A percentile compares a stretch with the other conserved stretches of the same genome.
Evolutionary conservation across 1,284 basidiomycete species (phyloP).

Genomic region (Ustilago crameri): DNA sequence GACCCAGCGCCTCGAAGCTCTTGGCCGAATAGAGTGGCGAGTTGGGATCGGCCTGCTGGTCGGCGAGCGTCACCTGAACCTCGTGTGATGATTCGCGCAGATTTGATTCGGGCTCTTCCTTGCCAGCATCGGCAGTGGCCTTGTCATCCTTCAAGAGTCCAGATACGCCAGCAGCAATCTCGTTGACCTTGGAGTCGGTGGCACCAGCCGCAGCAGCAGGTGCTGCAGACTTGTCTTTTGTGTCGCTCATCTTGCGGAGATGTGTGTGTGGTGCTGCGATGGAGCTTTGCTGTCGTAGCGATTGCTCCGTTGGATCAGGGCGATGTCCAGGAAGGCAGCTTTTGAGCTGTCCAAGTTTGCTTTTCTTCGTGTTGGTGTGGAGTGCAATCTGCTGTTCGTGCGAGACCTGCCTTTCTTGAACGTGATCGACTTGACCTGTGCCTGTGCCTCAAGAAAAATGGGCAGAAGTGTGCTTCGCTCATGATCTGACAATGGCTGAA

Average conservation of each 20-base stretch:
- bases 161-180: slow-evolving; percentile 51
- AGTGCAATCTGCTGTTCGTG: slow-evolving; percentile 19
- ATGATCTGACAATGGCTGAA: slow-evolving; percentile 19
- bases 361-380: slow-evolving; percentile 46
- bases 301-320: too few relatives aligned
- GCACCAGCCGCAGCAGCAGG: slow-evolving; percentile 10
- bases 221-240: slow-evolving; percentile 28
- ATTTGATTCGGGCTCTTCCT: slow-evolving; percentile 34
- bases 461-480: too few relatives aligned
- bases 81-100: slow-evolving; percentile 61
- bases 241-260: slow-evolving; percentile 33
- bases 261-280: neutral
- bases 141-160: slow-evolving; percentile 45
- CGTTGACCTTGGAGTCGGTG: slow-evolving; percentile 47
- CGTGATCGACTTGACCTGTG: slow-evolving; percentile 26
- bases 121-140: slow-evolving; percentile 4
- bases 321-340: too few relatives aligned
- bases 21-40: slow-evolving; percentile 94
- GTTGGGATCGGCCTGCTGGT: slow-evolving; percentile 95
- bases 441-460: neutral
- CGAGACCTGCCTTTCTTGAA: slow-evolving; percentile 10
- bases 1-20: slow-evolving; percentile 79
- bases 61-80: slow-evolving; percentile 91
- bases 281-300: too few relatives aligned
- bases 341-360: neutral